Conservation (phyloP, 2,329 filamentous ascomycete genomes). For the Onygena corvina region DNA sequence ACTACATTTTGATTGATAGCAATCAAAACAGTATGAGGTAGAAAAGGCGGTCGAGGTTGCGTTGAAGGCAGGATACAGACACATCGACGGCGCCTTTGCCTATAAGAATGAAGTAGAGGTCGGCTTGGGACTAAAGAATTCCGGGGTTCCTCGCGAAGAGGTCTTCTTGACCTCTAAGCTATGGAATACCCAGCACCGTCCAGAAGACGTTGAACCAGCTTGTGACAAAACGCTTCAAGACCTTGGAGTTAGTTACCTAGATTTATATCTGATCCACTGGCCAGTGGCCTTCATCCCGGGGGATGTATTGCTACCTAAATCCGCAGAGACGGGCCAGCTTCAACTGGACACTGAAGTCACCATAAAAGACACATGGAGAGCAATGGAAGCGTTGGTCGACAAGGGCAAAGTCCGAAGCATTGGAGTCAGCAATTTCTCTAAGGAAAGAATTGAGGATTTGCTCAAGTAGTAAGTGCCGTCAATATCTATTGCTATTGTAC, state of each 20-base stretch:
- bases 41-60: slow-evolving; percentile 42
- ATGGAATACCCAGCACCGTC: slow-evolving; percentile 67
- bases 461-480: slow-evolving; percentile 23
- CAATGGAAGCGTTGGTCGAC: slow-evolving; percentile 48
- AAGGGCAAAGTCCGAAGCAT: slow-evolving; percentile 46
- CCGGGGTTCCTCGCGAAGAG: slow-evolving; percentile 64
- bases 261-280: slow-evolving; percentile 76
- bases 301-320: background rate
- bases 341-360: slow-evolving; percentile 3
- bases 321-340: slow-evolving; percentile 9
- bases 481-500: background rate
- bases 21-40: slow-evolving; percentile 49
- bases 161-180: slow-evolving; percentile 78
- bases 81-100: slow-evolving; percentile 28
- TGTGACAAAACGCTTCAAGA: slow-evolving; percentile 61
- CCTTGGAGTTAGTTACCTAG: slow-evolving; percentile 67
- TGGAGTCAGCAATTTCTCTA: slow-evolving; percentile 49
- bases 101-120: slow-evolving; percentile 62
- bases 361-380: slow-evolving; percentile 51
- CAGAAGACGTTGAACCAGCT: slow-evolving; percentile 47
- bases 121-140: slow-evolving; percentile 62
- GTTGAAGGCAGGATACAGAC: slow-evolving; percentile 17
- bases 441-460: slow-evolving; percentile 43
- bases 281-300: slow-evolving; percentile 40
- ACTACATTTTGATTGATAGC: slow-evolving; percentile 48